phyloP scores from a whole-genome alignment of 106 monocot species.

The Dactylorhiza incarnata region DNA sequence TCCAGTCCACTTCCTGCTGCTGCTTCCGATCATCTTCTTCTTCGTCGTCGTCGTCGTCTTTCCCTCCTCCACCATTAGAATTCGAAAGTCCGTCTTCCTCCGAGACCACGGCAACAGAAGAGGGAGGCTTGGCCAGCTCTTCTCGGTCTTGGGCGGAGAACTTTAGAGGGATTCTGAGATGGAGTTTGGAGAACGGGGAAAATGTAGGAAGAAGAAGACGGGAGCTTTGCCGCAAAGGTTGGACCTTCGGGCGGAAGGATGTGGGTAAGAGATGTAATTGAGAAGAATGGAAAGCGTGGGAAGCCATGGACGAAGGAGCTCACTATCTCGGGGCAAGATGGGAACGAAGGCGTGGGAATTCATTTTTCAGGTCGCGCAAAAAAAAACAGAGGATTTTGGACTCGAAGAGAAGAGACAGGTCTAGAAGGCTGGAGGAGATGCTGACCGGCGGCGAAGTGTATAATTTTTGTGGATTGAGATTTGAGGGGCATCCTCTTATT shows the following conservation, averaged over 20 bases:
- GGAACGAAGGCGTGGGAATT: background rate
- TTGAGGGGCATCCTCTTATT: background rate
- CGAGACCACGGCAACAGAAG: slow-evolving; percentile 10
- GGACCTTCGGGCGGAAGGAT: background rate
- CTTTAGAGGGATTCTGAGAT: background rate
- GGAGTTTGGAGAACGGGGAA: background rate
- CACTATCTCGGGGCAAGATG: background rate
- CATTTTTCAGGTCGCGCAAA: background rate
- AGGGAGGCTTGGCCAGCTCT: slow-evolving; percentile 7
- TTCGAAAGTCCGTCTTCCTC: background rate
- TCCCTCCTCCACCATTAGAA: background rate
- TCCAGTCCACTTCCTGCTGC: slow-evolving; percentile 79
- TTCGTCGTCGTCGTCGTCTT: slow-evolving; percentile 12
- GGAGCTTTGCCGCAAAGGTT: background rate
- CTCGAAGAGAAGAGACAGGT: slow-evolving; percentile 2
- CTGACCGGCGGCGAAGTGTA: background rate
- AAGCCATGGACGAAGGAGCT: background rate
- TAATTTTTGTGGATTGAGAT: background rate
- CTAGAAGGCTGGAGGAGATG: slow-evolving; percentile 6
- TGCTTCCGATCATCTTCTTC: slow-evolving; percentile 15
- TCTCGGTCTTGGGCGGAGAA: slow-evolving; percentile 20
- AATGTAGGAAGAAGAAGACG: background rate
- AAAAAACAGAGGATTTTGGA: background rate
- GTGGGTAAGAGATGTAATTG: background rate
- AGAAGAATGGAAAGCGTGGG: background rate